Evolutionary conservation across 306 rosid species (phyloP).

Genomic region (Pterocarpus macrocarpus): DNA sequence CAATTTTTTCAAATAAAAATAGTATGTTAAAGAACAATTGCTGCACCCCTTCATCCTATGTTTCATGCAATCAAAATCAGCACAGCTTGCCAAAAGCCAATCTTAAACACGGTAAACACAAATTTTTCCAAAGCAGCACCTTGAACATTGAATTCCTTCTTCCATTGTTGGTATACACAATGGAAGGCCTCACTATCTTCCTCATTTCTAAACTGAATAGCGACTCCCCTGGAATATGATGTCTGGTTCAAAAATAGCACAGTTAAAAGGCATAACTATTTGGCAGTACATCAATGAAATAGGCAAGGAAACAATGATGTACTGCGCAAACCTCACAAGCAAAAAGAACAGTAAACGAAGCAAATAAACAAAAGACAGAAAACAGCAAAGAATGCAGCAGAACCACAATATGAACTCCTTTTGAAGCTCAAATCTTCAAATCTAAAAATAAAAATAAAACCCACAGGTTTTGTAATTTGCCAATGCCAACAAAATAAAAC

Average conservation of each 20-base stretch:
- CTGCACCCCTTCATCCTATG: constrained; percentile 3
- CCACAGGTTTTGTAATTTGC: background rate
- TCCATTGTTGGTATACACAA: constrained; percentile 71
- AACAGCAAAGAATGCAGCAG: background rate
- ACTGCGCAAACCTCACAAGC: background rate
- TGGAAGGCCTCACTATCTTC: constrained; percentile 77
- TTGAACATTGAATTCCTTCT: constrained; percentile 61
- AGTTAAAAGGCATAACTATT: constrained; percentile 42
- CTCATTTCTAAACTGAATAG: constrained; percentile 72
- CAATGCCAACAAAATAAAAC: background rate
- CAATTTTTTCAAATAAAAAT: background rate
- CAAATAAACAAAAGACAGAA: constrained; percentile 22
- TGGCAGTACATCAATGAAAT: constrained; percentile 23
- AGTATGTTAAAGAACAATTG: background rate
- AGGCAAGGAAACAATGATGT: constrained; percentile 17
- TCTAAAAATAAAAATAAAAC: background rate
- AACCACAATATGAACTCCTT: background rate
- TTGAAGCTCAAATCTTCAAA: constrained; percentile 7
- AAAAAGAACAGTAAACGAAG: background rate
- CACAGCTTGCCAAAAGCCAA: constrained; percentile 24
- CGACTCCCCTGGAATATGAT: constrained; percentile 67
- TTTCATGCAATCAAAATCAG: constrained; percentile 32
- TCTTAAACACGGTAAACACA: constrained; percentile 32
- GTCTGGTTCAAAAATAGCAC: constrained; percentile 64
- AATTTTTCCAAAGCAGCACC: constrained; percentile 60